Evolutionary conservation across 2,329 filamentous ascomycete species (phyloP).

Genomic region (Dactylellina leptospora): DNA sequence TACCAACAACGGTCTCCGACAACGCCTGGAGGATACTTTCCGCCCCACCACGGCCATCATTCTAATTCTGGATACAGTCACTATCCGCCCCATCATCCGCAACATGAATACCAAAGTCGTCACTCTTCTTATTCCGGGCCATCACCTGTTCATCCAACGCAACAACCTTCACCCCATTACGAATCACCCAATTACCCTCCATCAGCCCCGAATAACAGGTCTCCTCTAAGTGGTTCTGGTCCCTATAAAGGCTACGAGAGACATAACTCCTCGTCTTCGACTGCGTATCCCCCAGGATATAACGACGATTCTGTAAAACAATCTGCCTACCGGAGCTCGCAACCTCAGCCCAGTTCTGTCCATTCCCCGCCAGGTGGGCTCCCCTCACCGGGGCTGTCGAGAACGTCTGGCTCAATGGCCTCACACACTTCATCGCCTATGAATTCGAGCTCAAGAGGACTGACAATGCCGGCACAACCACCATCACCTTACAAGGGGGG

Average conservation of each 20-base stretch:
- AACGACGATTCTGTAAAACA: slow-evolving; percentile 36
- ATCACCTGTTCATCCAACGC: slow-evolving; percentile 33
- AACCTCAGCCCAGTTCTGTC: slow-evolving; percentile 32
- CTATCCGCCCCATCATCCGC: slow-evolving; percentile 34
- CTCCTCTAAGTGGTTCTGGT: slow-evolving; percentile 31
- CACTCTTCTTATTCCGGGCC: slow-evolving; percentile 47
- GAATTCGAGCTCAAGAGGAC: slow-evolving; percentile 47
- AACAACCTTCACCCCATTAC: slow-evolving; percentile 46
- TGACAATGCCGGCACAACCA: slow-evolving; percentile 45
- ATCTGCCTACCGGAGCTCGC: slow-evolving; percentile 28
- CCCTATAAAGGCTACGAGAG: slow-evolving; percentile 48
- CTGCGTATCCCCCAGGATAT: slow-evolving; percentile 38
- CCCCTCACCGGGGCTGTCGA: slow-evolving; percentile 45
- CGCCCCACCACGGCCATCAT: slow-evolving; percentile 37
- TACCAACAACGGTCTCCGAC: slow-evolving; percentile 49
- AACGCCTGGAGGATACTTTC: slow-evolving; percentile 48
- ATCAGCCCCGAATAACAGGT: slow-evolving; percentile 30
- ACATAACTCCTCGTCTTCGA: slow-evolving; percentile 27
- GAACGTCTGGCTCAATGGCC: slow-evolving; percentile 46
- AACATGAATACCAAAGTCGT: slow-evolving; percentile 46
- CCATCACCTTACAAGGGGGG: slow-evolving; percentile 48
- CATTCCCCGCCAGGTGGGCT: slow-evolving; percentile 49
- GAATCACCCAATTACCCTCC: slow-evolving; percentile 42
- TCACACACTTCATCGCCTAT: slow-evolving; percentile 50
- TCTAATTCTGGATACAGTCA: slow-evolving; percentile 29